Evolutionary conservation across 495 filamentous ascomycete species (phyloP).

Genomic region (Daldinia childiae): DNA sequence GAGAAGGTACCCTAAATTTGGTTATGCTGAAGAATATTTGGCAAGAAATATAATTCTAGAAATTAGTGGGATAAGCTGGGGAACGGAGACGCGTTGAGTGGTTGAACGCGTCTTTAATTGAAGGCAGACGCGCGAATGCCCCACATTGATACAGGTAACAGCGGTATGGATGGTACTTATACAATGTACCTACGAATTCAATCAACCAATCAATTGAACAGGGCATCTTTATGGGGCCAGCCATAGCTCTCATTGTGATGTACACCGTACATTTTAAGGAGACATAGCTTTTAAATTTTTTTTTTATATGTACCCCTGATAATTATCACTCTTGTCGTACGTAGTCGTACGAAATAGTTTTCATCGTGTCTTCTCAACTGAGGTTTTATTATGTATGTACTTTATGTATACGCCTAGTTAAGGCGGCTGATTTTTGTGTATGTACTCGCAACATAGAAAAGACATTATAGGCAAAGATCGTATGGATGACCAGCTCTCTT

Average conservation of each 20-base stretch:
- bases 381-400: conserved; percentile 31
- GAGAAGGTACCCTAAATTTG: conserved; percentile 7
- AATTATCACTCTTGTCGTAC: not conserved
- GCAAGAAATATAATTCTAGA: conserved; percentile 13
- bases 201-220: too few relatives aligned
- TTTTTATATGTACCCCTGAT: not conserved
- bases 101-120: conserved; percentile 43
- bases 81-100: conserved; percentile 41
- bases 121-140: conserved; percentile 27
- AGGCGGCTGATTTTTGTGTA: conserved; percentile 15
- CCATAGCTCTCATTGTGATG: not conserved
- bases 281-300: not conserved
- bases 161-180: not conserved
- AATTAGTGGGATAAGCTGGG: conserved; percentile 40
- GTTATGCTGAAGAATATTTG: conserved; percentile 11
- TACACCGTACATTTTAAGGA: not conserved
- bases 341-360: not conserved
- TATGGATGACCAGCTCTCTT: conserved; percentile 39
- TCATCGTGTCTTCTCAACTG: conserved; percentile 23
- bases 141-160: conserved; percentile 23
- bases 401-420: conserved; percentile 24
- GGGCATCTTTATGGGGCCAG: not conserved
- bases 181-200: not conserved
- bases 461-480: conserved; percentile 42
- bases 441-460: conserved; percentile 40